Evolutionary conservation across 208 protist genomes (phyloP).

Genomic region (Trypanosoma brucei): DNA sequence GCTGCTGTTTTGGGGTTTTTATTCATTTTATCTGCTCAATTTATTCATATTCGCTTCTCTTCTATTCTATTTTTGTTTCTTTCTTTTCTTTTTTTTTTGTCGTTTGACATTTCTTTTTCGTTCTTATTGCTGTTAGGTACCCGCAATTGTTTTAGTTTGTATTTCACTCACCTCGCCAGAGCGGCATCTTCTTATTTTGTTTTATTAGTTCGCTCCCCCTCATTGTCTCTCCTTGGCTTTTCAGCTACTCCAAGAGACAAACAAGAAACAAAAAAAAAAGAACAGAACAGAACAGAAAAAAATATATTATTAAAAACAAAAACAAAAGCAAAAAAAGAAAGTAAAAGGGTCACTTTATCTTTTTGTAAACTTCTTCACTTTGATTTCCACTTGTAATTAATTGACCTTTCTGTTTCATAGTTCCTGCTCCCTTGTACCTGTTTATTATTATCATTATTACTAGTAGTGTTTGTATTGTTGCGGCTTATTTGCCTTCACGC

Average conservation of each 20-base stretch:
- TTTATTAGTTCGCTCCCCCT: slow-evolving; percentile 1
- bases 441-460: slow-evolving; percentile 15
- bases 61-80: too few species aligned
- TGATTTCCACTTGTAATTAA: neutral
- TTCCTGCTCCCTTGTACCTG: slow-evolving; percentile 1
- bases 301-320: neutral
- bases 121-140: neutral
- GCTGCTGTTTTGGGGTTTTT: too few species aligned
- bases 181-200: neutral
- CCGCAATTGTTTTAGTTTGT: slow-evolving; percentile 1
- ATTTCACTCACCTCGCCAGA: neutral
- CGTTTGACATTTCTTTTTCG: neutral
- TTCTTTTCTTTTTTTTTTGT: neutral
- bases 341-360: neutral
- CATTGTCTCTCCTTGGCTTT: slow-evolving; percentile 4
- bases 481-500: neutral
- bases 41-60: too few species aligned
- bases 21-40: too few species aligned
- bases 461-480: slow-evolving; percentile 1
- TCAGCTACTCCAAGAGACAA: neutral
- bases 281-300: slow-evolving; percentile 4
- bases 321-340: too few species aligned
- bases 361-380: slow-evolving; percentile 1
- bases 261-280: slow-evolving; percentile 7
- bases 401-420: neutral